Evolutionary conservation across 176 grass and related monocot species (phyloP).

Genomic region (Oropetium thomaeum): DNA sequence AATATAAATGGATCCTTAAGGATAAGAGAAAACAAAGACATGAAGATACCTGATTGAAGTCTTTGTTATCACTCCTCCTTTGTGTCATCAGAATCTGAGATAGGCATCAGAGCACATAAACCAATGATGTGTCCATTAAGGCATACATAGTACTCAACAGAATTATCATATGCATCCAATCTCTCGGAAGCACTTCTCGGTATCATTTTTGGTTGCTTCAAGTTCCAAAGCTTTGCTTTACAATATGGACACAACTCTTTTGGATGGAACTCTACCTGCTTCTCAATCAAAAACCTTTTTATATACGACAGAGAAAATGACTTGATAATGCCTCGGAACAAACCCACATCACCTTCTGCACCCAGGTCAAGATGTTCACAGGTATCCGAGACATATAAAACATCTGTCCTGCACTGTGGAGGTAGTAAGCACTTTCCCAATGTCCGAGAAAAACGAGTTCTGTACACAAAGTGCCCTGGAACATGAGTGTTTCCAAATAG

Average conservation of each 20-base stretch:
- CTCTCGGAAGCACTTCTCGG: conserved; percentile 58
- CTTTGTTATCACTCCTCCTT: conserved; percentile 46
- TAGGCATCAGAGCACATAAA: conserved; percentile 64
- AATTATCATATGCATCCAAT: conserved; percentile 77
- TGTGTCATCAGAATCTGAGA: conserved; percentile 83
- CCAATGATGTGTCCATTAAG: conserved; percentile 93
- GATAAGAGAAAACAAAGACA: background rate
- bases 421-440: conserved; percentile 70
- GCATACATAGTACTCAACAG: conserved; percentile 87
- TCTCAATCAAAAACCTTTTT: conserved; percentile 80
- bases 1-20: no score
- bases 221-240: conserved; percentile 75
- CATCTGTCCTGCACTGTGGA: conserved; percentile 59
- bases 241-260: conserved; percentile 76
- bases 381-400: conserved; percentile 68
- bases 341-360: conserved; percentile 76
- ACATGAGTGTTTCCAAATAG: conserved; percentile 62
- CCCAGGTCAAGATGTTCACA: conserved; percentile 84
- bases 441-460: conserved; percentile 80
- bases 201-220: conserved; percentile 79
- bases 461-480: conserved; percentile 71
- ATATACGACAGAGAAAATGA: conserved; percentile 62
- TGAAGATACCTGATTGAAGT: conserved; percentile 46
- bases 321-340: conserved; percentile 79
- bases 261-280: conserved; percentile 59